A percentile compares a stretch with the other conserved stretches of the same genome.
Conservation (phyloP, 2,329 filamentous ascomycete species). For the Hawksworthiomyces lignivorus region DNA sequence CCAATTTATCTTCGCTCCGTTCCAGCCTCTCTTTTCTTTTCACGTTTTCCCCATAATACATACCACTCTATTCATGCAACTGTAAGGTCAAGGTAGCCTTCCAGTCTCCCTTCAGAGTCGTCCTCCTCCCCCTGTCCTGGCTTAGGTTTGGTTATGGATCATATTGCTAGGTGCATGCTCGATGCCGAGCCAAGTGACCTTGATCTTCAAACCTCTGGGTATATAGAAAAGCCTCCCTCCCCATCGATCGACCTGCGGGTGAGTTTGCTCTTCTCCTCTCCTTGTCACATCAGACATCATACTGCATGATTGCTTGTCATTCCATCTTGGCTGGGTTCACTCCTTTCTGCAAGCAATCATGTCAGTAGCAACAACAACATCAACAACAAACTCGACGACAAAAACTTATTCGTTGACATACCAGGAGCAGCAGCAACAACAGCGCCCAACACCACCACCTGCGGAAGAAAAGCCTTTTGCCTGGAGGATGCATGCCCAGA, state of each 20-base stretch:
- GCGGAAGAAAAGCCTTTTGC: slow-evolving; percentile 41
- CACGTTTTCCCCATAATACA: too few relatives aligned
- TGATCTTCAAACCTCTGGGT: slow-evolving; percentile 31
- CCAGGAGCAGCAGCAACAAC: background rate
- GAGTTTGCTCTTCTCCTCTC: slow-evolving; percentile 29
- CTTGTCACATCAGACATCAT: too few relatives aligned
- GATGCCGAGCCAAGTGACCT: slow-evolving; percentile 34
- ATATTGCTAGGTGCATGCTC: slow-evolving; percentile 54
- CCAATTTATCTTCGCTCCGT: background rate
- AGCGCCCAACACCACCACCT: background rate
- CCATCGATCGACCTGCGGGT: slow-evolving; percentile 20
- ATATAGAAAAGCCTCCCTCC: slow-evolving; percentile 44
- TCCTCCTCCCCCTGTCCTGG: too few relatives aligned
- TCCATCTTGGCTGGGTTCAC: background rate
- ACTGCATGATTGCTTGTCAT: too few relatives aligned
- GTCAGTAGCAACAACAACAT: background rate
- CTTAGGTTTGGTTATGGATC: slow-evolving; percentile 39
- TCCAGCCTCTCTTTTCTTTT: background rate
- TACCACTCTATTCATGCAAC: background rate
- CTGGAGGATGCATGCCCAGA: slow-evolving; percentile 50
- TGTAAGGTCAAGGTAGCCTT: too few relatives aligned
- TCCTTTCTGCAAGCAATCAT: background rate
- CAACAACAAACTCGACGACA: slow-evolving; percentile 6
- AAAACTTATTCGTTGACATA: too few relatives aligned
- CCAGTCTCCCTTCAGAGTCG: too few relatives aligned